Conservation (phyloP, 169 alveolate genomes). For the Cryptosporidium ubiquitum region DNA sequence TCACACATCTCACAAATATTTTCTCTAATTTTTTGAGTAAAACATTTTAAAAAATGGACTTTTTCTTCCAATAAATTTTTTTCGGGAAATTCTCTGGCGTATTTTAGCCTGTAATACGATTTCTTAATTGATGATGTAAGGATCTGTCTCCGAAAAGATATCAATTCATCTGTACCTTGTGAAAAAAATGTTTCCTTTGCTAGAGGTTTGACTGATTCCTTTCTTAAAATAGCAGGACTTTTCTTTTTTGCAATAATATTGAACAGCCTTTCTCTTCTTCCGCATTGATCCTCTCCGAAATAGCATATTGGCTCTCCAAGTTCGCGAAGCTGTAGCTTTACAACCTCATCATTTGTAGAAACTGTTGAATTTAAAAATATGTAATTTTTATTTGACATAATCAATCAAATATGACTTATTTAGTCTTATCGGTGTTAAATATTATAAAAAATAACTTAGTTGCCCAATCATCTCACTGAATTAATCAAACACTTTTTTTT, state of each 20-base stretch:
- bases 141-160: constrained; percentile 15
- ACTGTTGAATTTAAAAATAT: neutral
- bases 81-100: neutral
- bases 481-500: neutral
- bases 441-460: neutral
- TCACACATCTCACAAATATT: constrained; percentile 50
- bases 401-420: neutral
- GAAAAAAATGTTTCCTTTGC: constrained; percentile 32
- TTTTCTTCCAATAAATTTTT: constrained; percentile 4
- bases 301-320: constrained; percentile 68
- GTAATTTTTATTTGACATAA: constrained; percentile 1
- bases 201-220: neutral
- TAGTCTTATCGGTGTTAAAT: neutral
- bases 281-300: constrained; percentile 54
- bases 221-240: neutral
- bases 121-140: constrained; percentile 14
- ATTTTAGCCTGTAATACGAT: constrained; percentile 41
- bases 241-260: neutral
- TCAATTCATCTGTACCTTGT: constrained; percentile 23
- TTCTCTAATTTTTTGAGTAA: constrained; percentile 1
- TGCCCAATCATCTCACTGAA: neutral
- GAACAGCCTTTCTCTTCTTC: constrained; percentile 50
- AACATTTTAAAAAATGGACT: neutral
- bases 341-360: constrained; percentile 53
- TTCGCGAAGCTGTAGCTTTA: constrained; percentile 53